phyloP scores from a whole-genome alignment of 2,329 filamentous ascomycete species.

The Sordariomycetes sp. region DNA sequence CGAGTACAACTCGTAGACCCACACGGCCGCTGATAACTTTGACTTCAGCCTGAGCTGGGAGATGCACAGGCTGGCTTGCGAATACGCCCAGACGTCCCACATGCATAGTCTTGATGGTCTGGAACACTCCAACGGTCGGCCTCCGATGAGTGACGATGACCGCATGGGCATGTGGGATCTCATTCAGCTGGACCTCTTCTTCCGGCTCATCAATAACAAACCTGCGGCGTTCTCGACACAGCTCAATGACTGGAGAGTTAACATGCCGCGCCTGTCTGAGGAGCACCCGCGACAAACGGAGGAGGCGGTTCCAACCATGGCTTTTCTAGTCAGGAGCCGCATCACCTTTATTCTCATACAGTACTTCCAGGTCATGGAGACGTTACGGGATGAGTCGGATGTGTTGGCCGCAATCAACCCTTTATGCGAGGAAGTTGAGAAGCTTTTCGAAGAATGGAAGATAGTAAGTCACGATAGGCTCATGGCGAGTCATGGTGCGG shows the following conservation, averaged over 20 bases:
- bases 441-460: background rate
- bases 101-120: background rate
- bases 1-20: background rate
- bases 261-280: slow-evolving; percentile 1
- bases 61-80: slow-evolving; percentile 2
- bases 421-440: background rate
- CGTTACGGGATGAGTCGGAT: background rate
- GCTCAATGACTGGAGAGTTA: slow-evolving; percentile 1
- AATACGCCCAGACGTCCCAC: background rate
- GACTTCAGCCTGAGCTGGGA: slow-evolving; percentile 1
- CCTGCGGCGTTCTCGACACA: background rate
- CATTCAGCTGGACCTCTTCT: slow-evolving; percentile 1
- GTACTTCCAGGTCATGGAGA: background rate
- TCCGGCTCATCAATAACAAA: slow-evolving; percentile 1
- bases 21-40: slow-evolving; percentile 1
- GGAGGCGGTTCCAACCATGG: slow-evolving; percentile 1
- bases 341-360: slow-evolving; percentile 1
- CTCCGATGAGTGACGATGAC: background rate
- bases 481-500: too few relatives aligned
- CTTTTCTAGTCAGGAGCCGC: background rate
- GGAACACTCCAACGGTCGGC: background rate
- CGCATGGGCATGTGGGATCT: slow-evolving; percentile 2
- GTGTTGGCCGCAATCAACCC: background rate
- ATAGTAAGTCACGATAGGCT: background rate
- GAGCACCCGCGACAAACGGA: background rate